phyloP scores from a whole-genome alignment of 345 rosid genomes.

The Hibiscus mutabilis region DNA sequence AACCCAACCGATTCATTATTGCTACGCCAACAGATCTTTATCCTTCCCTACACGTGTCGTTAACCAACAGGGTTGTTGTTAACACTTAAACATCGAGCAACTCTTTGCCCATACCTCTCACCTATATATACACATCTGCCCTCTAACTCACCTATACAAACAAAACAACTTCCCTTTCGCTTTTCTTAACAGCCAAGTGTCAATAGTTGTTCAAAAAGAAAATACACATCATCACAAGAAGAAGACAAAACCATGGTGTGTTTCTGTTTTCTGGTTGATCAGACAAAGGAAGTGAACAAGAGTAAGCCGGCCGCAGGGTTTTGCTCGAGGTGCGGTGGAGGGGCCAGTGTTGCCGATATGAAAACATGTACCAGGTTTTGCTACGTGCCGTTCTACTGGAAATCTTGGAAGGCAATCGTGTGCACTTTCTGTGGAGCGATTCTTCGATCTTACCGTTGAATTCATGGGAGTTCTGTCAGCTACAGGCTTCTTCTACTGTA shows the following conservation, averaged over 20 bases:
- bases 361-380: conserved; percentile 76
- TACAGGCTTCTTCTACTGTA: neutral
- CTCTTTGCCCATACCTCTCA: neutral
- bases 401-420: conserved; percentile 75
- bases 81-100: neutral
- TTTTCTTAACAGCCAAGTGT: neutral
- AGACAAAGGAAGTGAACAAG: conserved; percentile 57
- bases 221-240: neutral
- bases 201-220: neutral
- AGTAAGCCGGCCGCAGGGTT: conserved; percentile 90
- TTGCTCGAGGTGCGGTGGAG: conserved; percentile 89
- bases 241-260: conserved; percentile 37
- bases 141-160: neutral
- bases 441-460: conserved; percentile 67
- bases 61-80: neutral
- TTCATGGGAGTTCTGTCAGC: too few species aligned
- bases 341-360: conserved; percentile 97
- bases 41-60: neutral
- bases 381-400: conserved; percentile 75
- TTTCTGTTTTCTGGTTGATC: conserved; percentile 84
- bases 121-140: neutral
- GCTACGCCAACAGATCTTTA: neutral
- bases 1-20: neutral
- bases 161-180: neutral
- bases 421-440: conserved; percentile 83